Evolutionary conservation across 106 monocot genomes (phyloP).

Genomic region (Triglochin maritima): DNA sequence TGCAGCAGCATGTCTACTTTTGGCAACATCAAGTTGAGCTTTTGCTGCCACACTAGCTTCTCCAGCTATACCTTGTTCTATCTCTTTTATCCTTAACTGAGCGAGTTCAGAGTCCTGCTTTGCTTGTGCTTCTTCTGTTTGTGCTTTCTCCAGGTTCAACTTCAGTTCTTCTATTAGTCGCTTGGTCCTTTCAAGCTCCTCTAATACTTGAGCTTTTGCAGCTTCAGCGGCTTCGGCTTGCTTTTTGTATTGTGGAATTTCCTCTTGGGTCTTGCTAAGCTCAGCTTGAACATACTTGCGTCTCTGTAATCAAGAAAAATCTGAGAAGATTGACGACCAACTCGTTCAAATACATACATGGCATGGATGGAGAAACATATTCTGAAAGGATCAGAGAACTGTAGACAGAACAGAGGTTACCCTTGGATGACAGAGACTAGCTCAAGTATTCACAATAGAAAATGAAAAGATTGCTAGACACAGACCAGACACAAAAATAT

Average conservation of each 20-base stretch:
- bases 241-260: constrained; percentile 31
- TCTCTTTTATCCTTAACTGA: constrained; percentile 30
- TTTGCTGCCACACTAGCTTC: constrained; percentile 33
- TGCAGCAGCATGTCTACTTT: constrained; percentile 23
- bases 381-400: no score
- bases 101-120: constrained; percentile 43
- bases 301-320: constrained; percentile 11
- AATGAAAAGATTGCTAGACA: no score
- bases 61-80: constrained; percentile 32
- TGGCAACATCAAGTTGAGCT: constrained; percentile 31
- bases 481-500: no score
- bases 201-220: constrained; percentile 20
- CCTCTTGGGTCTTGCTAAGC: constrained; percentile 27
- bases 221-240: constrained; percentile 30
- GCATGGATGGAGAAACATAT: no score
- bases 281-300: constrained; percentile 18
- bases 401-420: no score
- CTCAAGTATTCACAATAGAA: no score
- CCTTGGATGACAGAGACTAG: no score
- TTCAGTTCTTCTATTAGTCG: constrained; percentile 38
- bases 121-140: constrained; percentile 35
- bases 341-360: no score
- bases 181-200: constrained; percentile 35
- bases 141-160: constrained; percentile 33
- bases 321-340: no score